phyloP scores from a whole-genome alignment of 139 green algal species.

The Closterium sp. region DNA sequence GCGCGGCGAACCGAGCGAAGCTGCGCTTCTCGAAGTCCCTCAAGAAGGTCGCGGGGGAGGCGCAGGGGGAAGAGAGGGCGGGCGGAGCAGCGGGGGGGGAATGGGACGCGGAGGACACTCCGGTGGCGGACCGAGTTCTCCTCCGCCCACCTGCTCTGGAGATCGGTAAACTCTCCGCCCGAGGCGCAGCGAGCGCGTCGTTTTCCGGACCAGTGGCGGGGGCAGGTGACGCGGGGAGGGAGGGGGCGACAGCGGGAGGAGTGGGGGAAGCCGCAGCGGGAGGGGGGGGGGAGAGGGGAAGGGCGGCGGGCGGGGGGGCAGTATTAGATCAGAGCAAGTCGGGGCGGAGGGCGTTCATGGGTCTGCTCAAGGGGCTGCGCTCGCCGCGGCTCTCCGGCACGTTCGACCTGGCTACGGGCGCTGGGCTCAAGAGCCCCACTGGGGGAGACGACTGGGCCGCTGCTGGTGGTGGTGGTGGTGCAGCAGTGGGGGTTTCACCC shows the following conservation, averaged over 20 bases:
- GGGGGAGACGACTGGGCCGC: not conserved
- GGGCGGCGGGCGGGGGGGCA: too few species aligned
- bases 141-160: not conserved
- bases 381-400: not conserved
- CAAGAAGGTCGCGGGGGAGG: not conserved
- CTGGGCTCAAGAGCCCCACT: not conserved
- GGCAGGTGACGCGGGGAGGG: not conserved
- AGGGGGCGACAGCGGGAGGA: not conserved
- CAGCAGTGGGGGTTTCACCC: not conserved
- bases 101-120: not conserved
- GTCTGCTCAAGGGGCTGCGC: not conserved
- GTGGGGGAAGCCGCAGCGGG: not conserved
- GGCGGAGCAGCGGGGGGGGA: too few species aligned
- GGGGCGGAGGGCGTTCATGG: not conserved
- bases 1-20: not conserved
- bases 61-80: too few species aligned
- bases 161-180: not conserved
- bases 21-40: not conserved
- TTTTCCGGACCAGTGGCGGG: not conserved
- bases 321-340: not conserved
- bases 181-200: not conserved
- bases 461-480: not conserved
- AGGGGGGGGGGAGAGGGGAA: not conserved
- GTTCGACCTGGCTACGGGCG: not conserved
- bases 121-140: not conserved